Conservation (phyloP, 2,329 filamentous ascomycete genomes). For the Penicillium sumatraense region DNA sequence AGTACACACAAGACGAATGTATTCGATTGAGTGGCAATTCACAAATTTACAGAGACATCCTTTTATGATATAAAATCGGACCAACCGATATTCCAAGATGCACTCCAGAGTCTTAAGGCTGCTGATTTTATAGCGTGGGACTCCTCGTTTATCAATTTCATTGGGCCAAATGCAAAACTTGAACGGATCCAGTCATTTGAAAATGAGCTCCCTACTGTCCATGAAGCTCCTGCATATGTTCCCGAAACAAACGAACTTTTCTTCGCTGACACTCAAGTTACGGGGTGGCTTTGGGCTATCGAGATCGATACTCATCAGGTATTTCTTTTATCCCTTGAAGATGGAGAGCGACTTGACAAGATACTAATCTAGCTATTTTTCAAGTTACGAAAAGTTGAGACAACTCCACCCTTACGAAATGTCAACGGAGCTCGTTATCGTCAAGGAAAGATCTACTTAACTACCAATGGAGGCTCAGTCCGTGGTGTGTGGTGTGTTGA, state of each 20-base stretch:
- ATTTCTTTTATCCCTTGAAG: too few species aligned
- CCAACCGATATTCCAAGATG: slow-evolving; percentile 2
- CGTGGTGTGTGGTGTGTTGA: slow-evolving; percentile 9
- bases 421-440: slow-evolving; percentile 16
- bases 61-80: slow-evolving; percentile 15
- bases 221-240: slow-evolving; percentile 17
- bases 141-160: slow-evolving; percentile 10
- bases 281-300: slow-evolving; percentile 18
- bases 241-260: slow-evolving; percentile 18
- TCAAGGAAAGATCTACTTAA: slow-evolving; percentile 7
- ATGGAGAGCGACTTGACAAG: not conserved
- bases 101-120: not conserved
- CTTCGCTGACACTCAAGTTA: slow-evolving; percentile 12
- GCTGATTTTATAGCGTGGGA: slow-evolving; percentile 15
- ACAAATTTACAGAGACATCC: slow-evolving; percentile 3
- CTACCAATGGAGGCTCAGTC: slow-evolving; percentile 16
- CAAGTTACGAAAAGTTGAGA: slow-evolving; percentile 12
- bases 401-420: slow-evolving; percentile 7
- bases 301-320: slow-evolving; percentile 12
- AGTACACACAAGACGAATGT: not conserved
- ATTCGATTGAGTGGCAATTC: not conserved
- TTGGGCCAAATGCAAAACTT: slow-evolving; percentile 11
- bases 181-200: slow-evolving; percentile 16
- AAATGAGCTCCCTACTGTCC: slow-evolving; percentile 10
- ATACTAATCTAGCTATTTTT: not conserved